Base-by-base conservation (phyloP, 2,329 filamentous ascomycete species). In the Leptosphaerulina australis region DNA sequence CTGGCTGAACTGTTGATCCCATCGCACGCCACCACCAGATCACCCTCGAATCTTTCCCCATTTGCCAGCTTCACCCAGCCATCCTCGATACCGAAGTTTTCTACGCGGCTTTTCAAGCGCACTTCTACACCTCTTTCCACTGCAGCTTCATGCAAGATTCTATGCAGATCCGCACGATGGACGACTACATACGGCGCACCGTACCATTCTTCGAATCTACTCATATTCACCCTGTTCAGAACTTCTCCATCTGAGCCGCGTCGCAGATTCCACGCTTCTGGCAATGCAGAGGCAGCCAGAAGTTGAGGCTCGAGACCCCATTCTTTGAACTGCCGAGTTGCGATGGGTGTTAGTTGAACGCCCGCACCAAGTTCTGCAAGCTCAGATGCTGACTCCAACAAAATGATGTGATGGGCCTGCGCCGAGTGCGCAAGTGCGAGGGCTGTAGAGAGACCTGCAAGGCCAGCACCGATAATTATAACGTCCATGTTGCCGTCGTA, bases 161-260 rank as follows among this genome's bases (percentile, higher is more conserved):
- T 26, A 40, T 60, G 55, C 7, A 60, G 11, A 44, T 58, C 57
- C 17, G 57, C 55, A 7, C 57, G 33, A 39, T 60, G 57, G 12
- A 60, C 44, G 9, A 60, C 55, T 5, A 60, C 35, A 35, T 60
- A 60, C 8, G 49, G 56, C 15, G 48, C 57, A 12, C 57, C 55
- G 29, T 58, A 58, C 28, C 34, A 46, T 12, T 51, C 43, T 14
- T 50, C 51, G 15, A 60, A 56, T n/a, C 38, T 29, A 12, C 22
- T 38, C 40, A 58, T 50, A n/a, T 22, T 15, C 9, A 53, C 50
- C 15, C 50, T 33, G 10, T 48, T 48, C 22, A 53, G 22, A 7
- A 53, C 22, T 24, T 53, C 28, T 17, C 50, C 50, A 14, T 47
- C 76, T 77, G 55, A 64, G 66, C 44, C 55, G 79, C 40, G 36